Base-by-base conservation (phyloP, 352 stramenopile genomes). In the Pythium rishiriense region DNA sequence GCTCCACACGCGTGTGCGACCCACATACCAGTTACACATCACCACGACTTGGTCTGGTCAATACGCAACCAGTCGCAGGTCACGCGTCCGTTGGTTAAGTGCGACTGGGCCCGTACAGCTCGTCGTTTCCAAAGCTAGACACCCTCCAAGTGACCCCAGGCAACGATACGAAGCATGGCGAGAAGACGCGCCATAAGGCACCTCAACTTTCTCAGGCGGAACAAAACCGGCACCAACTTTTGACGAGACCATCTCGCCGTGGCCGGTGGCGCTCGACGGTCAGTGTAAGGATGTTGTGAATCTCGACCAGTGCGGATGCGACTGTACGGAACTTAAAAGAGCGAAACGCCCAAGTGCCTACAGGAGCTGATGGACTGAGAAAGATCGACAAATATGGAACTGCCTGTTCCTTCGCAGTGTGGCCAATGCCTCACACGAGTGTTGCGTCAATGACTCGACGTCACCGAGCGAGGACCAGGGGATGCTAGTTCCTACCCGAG, bases 401-500 rank as follows among this genome's bases (percentile, higher is more conserved):
- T 58, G 55, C 0, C 46, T 83, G 1, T 66, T 70, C 47, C 24
- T 78, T 1, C 64, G 72, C 43, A 55, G 45, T 7, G 53, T 74
- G 1, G 58, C 67, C 7, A 66, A 74, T 24, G 58, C 81, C 12
- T 15, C 33, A 10, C 73, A 81, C 64, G 49, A 31, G 28, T 72
- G 73, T 61, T 81, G 73, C 70, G 41, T 79, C 43, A 42, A 51
- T 4, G 64, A 81, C 54, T n/a, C 49, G 14, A 49, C 33, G 10
- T 22, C 46, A 9, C 50, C 42, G 0, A 46, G 43, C 0, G 46
- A 11, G 8, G 63, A 22, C 35, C 57, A 37, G 6, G 22, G 26
- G 37, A n/a, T 84, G 75, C 33, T 50, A 63, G 55, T 88, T 77
- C 67, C 55, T 53, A 37, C 35, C 46, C 4, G 67, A 85, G 35